Evolutionary conservation across 2,329 filamentous ascomycete genomes (phyloP), one percentile per base, ranked within the genome.

Genomic region (Ophiostoma angusticollis): DNA sequence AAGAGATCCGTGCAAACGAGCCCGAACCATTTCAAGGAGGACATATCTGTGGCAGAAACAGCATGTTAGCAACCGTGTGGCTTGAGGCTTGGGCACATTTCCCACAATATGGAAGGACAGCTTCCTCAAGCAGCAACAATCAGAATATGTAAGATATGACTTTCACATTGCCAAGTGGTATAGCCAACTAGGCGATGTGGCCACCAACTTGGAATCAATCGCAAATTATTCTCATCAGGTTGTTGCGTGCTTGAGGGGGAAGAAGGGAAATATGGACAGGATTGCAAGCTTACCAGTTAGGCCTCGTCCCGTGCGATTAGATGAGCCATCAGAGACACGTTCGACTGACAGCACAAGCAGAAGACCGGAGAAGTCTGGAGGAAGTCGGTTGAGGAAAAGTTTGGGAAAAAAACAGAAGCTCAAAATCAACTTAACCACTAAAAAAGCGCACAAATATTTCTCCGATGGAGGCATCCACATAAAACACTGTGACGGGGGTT

Each of bases 81-180:
- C 28, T 9, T 14, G 14, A 16, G 6, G 23, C 5, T 7, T 9
- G 8, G 12, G 12, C 5, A 6, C 13, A 14, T 7, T 7, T 6
- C 18, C 14, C 11, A 23, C 7, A 21, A 25, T 9, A 12, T 18
- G 29, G 28, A 9, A 27, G 17, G 14, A 30, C n/a, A 28, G 25
- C 23, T 39, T 32, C 40, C 37, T 34, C 21, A 32, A 34, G 12
- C 19, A 34, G 36, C 40, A 30, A 31, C 17, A 35, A 87, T 48
- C 84, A 89, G 83, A 81, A 89, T 89, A 89, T 89, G 83, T 89
- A 89, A 89, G 83, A 85, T 47, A 71, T 70, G 61, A 84, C 78
- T 86, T 78, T 91, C 84, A 89, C 67, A 61, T 68, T 55, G 61
- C 70, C 65, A 64, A 56, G 63, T 68, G 78, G 77, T 84, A 78